Conservation (phyloP, 225 moss, liverwort and hornwort genomes). For the Rhytidiadelphus loreus region DNA sequence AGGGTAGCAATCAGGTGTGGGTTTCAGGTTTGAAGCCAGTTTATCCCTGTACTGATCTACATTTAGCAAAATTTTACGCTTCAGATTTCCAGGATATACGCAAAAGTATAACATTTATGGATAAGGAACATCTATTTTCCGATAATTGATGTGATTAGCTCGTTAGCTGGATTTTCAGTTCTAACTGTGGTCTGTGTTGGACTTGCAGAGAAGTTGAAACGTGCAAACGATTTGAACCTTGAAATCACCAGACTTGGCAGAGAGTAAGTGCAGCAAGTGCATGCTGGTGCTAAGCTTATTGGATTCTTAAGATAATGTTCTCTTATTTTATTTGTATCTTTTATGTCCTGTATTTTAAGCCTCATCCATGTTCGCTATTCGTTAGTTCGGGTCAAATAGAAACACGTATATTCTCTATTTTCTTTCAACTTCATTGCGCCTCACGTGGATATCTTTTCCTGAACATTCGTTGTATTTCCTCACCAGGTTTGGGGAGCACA, state of each 20-base stretch:
- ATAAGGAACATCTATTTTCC: neutral
- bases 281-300: neutral
- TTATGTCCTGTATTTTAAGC: neutral
- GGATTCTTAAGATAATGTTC: neutral
- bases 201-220: conserved; percentile 81
- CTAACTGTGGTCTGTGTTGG: neutral
- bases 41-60: neutral
- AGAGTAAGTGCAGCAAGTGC: conserved; percentile 66
- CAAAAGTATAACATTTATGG: neutral
- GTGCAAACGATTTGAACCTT: conserved; percentile 92
- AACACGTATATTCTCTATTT: neutral
- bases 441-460: neutral
- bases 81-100: neutral
- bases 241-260: conserved; percentile 97
- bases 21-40: neutral
- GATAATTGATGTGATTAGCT: neutral
- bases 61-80: neutral
- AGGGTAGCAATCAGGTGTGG: neutral
- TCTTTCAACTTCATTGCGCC: neutral
- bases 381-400: neutral
- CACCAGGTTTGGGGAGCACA: conserved; percentile 88
- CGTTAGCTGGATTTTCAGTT: neutral
- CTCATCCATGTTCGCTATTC: neutral
- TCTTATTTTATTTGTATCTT: neutral
- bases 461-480: neutral